Evolutionary conservation across 331 rosid species (phyloP).

Genomic region (Spiraea crenata): DNA sequence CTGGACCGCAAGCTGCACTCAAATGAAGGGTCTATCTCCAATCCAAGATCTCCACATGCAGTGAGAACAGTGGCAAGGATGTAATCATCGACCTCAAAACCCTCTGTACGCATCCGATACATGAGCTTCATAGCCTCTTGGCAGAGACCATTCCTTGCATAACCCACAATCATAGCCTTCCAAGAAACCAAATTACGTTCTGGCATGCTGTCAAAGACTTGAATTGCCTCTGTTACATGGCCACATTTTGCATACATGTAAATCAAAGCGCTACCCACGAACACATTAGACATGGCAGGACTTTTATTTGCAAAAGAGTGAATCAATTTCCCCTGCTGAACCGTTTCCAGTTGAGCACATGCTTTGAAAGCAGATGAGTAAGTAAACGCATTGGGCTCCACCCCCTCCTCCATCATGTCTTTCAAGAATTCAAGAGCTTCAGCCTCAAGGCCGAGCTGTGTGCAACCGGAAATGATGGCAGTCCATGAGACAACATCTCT

Average conservation of each 20-base stretch:
- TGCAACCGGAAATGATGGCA: slow-evolving; percentile 83
- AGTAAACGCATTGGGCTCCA: slow-evolving; percentile 71
- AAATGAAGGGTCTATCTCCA: slow-evolving; percentile 39
- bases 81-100: slow-evolving; percentile 74
- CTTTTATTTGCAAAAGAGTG: slow-evolving; percentile 81
- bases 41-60: slow-evolving; percentile 57
- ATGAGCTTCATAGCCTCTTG: slow-evolving; percentile 77
- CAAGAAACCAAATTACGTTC: slow-evolving; percentile 77
- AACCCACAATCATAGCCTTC: slow-evolving; percentile 87
- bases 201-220: slow-evolving; percentile 78
- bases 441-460: slow-evolving; percentile 57
- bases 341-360: slow-evolving; percentile 62
- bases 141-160: slow-evolving; percentile 77
- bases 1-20: slow-evolving; percentile 41
- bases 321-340: slow-evolving; percentile 57
- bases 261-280: slow-evolving; percentile 79
- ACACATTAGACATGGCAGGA: slow-evolving; percentile 64
- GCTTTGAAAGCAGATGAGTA: slow-evolving; percentile 84
- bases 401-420: slow-evolving; percentile 79
- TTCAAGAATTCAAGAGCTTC: slow-evolving; percentile 73
- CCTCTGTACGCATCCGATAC: slow-evolving; percentile 78
- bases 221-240: slow-evolving; percentile 62
- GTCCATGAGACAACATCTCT: slow-evolving; percentile 93
- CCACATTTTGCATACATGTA: slow-evolving; percentile 86
- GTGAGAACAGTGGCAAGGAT: slow-evolving; percentile 56